phyloP scores from a whole-genome alignment of 495 filamentous ascomycete genomes.

The Penicillium macrosclerotiorum region DNA sequence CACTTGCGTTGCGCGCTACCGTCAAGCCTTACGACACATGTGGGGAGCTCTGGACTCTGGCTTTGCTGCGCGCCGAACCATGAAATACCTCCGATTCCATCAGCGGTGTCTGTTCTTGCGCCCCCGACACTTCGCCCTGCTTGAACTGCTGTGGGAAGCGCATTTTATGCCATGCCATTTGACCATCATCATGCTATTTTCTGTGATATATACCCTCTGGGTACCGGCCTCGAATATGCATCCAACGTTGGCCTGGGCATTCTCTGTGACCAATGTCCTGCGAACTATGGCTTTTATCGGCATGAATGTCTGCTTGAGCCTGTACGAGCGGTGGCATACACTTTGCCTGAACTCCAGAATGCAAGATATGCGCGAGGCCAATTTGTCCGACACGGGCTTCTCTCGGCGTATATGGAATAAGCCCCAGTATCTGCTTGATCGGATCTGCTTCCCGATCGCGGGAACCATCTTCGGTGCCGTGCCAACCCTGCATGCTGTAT shows the following conservation, averaged over 20 bases:
- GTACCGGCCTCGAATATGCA: constrained; percentile 44
- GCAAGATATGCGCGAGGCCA: constrained; percentile 61
- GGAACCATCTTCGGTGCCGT: constrained; percentile 62
- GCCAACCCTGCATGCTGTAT: constrained; percentile 59
- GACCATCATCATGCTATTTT: constrained; percentile 58
- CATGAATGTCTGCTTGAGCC: constrained; percentile 55
- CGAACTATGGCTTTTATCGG: constrained; percentile 57
- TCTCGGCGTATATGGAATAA: constrained; percentile 50
- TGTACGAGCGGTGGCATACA: constrained; percentile 62
- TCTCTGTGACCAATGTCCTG: constrained; percentile 54
- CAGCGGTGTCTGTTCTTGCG: constrained; percentile 26
- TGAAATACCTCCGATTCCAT: constrained; percentile 24
- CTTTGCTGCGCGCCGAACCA: constrained; percentile 44
- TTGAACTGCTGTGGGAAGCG: constrained; percentile 64
- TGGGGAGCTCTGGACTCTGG: constrained; percentile 69
- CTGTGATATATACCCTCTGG: constrained; percentile 52
- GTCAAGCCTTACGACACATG: constrained; percentile 68
- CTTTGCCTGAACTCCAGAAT: constrained; percentile 53
- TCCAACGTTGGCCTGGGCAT: constrained; percentile 51
- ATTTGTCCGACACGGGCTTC: constrained; percentile 59
- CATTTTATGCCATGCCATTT: constrained; percentile 67
- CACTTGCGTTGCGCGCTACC: constrained; percentile 59
- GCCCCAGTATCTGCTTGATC: constrained; percentile 49
- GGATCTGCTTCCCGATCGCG: constrained; percentile 57
- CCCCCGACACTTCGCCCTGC: constrained; percentile 39